Evolutionary conservation across 2,329 filamentous ascomycete species (phyloP).

Genomic region (Pyricularia pennisetigena): DNA sequence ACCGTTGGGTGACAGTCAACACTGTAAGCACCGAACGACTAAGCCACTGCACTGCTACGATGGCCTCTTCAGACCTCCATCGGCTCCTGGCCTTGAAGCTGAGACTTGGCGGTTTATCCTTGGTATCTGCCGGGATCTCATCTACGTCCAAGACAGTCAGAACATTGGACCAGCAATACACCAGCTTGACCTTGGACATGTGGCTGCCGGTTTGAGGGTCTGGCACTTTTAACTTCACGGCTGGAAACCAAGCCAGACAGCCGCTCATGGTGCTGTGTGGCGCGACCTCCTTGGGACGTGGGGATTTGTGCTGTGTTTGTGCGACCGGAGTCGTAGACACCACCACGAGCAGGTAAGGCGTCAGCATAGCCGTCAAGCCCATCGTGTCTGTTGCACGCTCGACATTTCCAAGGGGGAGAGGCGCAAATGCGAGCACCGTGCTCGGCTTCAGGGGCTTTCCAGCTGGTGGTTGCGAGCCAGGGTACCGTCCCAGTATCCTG

Average conservation of each 20-base stretch:
- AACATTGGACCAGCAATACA: constrained; percentile 98
- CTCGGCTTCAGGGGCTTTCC: constrained; percentile 77
- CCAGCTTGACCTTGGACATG: constrained; percentile 74
- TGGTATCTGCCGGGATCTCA: constrained; percentile 56
- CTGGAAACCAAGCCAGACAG: constrained; percentile 93
- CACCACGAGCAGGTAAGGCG: constrained; percentile 89
- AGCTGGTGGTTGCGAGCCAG: constrained; percentile 51
- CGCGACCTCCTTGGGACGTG: constrained; percentile 80
- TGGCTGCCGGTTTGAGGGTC: constrained; percentile 57
- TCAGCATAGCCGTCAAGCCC: constrained; percentile 89
- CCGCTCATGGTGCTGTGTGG: constrained; percentile 89
- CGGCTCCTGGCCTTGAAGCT: constrained; percentile 74
- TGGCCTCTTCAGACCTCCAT: constrained; percentile 90
- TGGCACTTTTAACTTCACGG: constrained; percentile 77
- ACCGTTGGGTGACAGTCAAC: constrained; percentile 84
- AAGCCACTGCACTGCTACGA: constrained; percentile 94
- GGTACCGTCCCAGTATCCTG: constrained; percentile 85
- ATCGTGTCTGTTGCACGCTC: constrained; percentile 80
- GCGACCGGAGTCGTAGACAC: constrained; percentile 95
- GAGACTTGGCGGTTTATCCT: constrained; percentile 68
- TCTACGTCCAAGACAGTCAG: constrained; percentile 86
- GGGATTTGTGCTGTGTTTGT: constrained; percentile 91
- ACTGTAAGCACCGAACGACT: constrained; percentile 87
- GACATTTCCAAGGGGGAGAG: constrained; percentile 87
- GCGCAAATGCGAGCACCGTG: constrained; percentile 84